Conservation (phyloP, 2,329 filamentous ascomycete genomes). For the Drechmeria coniospora region DNA sequence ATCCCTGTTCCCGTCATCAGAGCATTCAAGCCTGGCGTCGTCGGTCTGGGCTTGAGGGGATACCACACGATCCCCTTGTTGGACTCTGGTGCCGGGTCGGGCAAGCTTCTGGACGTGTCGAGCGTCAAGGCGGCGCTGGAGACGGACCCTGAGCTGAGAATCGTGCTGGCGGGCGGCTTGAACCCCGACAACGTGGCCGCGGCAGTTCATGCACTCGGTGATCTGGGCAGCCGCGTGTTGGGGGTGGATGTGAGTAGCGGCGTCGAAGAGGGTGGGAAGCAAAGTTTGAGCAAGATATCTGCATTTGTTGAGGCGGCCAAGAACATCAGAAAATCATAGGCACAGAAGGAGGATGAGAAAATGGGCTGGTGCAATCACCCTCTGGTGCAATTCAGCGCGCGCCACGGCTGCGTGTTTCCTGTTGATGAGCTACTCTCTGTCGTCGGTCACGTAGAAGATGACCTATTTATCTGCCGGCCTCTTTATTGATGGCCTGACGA, state of each 20-base stretch:
- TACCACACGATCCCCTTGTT: slow-evolving; percentile 75
- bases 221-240: slow-evolving; percentile 46
- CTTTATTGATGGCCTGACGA: no score
- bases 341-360: neutral
- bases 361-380: neutral
- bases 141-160: slow-evolving; percentile 52
- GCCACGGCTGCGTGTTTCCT: no score
- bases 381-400: no score
- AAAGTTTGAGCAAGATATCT: slow-evolving; percentile 66
- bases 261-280: slow-evolving; percentile 69
- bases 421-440: no score
- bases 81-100: slow-evolving; percentile 76
- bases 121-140: slow-evolving; percentile 52
- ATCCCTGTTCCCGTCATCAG: slow-evolving; percentile 87
- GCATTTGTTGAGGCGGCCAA: slow-evolving; percentile 69
- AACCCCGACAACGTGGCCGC: slow-evolving; percentile 62
- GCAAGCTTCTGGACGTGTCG: slow-evolving; percentile 57
- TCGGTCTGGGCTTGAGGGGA: slow-evolving; percentile 57
- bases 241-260: slow-evolving; percentile 92
- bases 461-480: no score
- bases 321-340: slow-evolving; percentile 26
- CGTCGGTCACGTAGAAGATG: no score
- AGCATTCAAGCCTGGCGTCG: slow-evolving; percentile 63
- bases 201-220: slow-evolving; percentile 47
- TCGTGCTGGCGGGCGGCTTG: slow-evolving; percentile 77